Evolutionary conservation across 2,329 filamentous ascomycete genomes (phyloP), one percentile per base, ranked within the genome.

Genomic region (Lasiodiplodia gonubiensis): DNA sequence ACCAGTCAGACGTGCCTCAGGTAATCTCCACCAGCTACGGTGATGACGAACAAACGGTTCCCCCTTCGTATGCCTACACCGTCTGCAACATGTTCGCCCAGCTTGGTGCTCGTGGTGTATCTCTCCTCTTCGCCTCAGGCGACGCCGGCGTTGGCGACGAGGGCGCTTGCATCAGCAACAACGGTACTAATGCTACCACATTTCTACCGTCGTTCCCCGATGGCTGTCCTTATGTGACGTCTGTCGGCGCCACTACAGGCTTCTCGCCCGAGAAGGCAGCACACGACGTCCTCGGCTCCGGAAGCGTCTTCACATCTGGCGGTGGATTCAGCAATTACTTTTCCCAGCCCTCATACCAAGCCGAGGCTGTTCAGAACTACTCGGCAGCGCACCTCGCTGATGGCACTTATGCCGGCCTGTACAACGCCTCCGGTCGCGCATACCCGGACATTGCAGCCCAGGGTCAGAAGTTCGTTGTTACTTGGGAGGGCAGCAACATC

Each of bases 181-280:
- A 90, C 67, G 88, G 88, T 25, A 81, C 78, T 52, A 82, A 86
- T 68, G 83, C 80, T 1, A 83, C 84, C 11, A 81, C 84, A 23
- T 88, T 89, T 73, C 80, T 88, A 35, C 84, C 88, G 1, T 84
- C 83, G 5, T 92, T 92, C 77, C 90, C 90, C 0, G 86, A 85
- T 0, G 85, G 85, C 0, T 92, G 90, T 71, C 90, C 89, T 0
- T 92, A 86, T 75, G 85, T 92, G 8, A 92, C 90, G 0, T 80
- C 84, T 2, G 86, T 92, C 1, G 90, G 90, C 7, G 89, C 86
- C 1, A 89, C 87, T 1, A 79, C 81, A 69, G 77, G 81, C 70
- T 79, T 83, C 51, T 74, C 82, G 68, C 87, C 87, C 0, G 89
- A 90, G 69, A 81, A 81, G 18, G 81, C 81, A 4, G 82, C 84